Conservation (phyloP, 1,284 basidiomycete species). For the Apiotrichum montevideense region DNA sequence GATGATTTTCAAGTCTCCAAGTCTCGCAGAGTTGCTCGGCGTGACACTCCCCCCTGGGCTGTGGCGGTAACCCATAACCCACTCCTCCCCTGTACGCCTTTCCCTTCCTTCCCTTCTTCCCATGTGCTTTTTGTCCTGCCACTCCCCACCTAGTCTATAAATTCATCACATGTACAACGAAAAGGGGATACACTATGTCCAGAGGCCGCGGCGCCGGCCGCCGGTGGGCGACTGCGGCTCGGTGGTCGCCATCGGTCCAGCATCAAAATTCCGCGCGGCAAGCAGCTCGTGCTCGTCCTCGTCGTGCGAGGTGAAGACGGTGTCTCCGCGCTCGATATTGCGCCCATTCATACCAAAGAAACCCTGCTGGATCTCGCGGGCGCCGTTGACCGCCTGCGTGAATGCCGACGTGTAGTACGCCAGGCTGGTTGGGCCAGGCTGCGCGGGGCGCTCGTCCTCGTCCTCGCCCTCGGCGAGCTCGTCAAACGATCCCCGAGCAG, state of each 20-base stretch:
- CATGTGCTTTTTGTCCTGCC: too few species aligned
- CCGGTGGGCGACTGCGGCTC: neutral
- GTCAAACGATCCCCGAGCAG: conserved; percentile 17
- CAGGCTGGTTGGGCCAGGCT: conserved; percentile 22
- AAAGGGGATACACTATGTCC: neutral
- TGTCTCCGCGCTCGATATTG: conserved; percentile 16
- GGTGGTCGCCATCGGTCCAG: conserved; percentile 31
- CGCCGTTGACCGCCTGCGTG: conserved; percentile 27
- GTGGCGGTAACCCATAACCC: too few species aligned
- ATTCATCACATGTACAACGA: too few species aligned
- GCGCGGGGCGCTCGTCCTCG: conserved; percentile 9
- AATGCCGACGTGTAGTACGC: conserved; percentile 38
- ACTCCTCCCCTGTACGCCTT: too few species aligned
- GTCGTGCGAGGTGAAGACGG: conserved; percentile 18
- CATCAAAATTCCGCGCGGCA: conserved; percentile 37
- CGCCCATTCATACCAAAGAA: conserved; percentile 38
- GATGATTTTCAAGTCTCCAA: too few species aligned
- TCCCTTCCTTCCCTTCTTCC: too few species aligned
- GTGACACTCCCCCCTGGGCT: too few species aligned
- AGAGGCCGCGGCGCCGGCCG: conserved; percentile 5
- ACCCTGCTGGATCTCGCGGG: conserved; percentile 34
- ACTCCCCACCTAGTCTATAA: too few species aligned
- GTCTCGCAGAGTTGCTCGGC: too few species aligned
- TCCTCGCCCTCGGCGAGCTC: conserved; percentile 3
- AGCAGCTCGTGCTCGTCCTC: conserved; percentile 31